Conservation (phyloP, 2,329 filamentous ascomycete genomes). For the Immersiporthe knoxdaviesiana region DNA sequence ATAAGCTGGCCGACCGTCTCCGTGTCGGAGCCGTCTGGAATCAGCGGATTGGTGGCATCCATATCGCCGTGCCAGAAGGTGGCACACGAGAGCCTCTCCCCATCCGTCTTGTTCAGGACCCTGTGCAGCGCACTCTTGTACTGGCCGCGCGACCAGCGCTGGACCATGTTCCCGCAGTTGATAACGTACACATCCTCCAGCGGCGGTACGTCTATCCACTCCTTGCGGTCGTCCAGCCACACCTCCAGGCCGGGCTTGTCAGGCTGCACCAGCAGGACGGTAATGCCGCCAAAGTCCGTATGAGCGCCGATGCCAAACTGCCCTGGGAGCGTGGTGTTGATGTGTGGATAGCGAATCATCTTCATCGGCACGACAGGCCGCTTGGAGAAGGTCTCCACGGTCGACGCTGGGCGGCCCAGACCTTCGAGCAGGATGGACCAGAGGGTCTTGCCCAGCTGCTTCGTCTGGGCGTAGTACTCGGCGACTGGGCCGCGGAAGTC, state of each 20-base stretch:
- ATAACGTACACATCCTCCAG: constrained; percentile 33
- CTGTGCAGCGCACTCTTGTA: constrained; percentile 33
- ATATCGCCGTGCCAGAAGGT: constrained; percentile 37
- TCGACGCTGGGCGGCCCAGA: constrained; percentile 29
- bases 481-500: constrained; percentile 37
- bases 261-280: constrained; percentile 34
- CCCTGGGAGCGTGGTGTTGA: constrained; percentile 10
- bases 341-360: constrained; percentile 32
- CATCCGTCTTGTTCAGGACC: constrained; percentile 27
- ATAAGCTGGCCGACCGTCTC: constrained; percentile 34
- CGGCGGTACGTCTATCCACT: constrained; percentile 32
- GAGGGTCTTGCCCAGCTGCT: constrained; percentile 33
- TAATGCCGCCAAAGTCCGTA: constrained; percentile 35
- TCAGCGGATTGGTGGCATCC: constrained; percentile 34
- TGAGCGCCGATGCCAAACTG: constrained; percentile 35
- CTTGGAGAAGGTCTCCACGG: constrained; percentile 32
- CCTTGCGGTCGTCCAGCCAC: constrained; percentile 27
- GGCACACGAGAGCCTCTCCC: constrained; percentile 12
- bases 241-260: constrained; percentile 35
- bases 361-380: constrained; percentile 33
- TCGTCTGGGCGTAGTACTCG: constrained; percentile 35
- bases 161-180: constrained; percentile 34
- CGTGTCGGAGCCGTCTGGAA: constrained; percentile 29
- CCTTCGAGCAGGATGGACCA: constrained; percentile 36
- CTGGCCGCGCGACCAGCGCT: constrained; percentile 28